These are phyloP conservation scores for Cercophora sp. DNA, from an alignment of 495 filamentous ascomycete species.

Conservation along the genomic window DNA sequence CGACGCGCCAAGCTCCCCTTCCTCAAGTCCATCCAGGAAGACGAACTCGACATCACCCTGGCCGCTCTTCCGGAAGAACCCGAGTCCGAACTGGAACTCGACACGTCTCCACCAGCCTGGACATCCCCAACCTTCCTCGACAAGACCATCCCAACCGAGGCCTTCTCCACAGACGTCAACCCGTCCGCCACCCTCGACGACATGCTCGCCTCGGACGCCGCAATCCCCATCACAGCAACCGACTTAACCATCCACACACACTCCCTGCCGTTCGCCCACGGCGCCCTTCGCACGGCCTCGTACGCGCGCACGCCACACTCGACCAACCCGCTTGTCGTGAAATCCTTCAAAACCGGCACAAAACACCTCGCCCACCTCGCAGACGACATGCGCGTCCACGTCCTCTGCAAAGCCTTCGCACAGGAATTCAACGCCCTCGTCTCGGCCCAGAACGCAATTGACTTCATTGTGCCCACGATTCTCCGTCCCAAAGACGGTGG, in stretches of 20 bases:
- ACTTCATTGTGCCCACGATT: slow-evolving; percentile 25
- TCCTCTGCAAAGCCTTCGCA: slow-evolving; percentile 37
- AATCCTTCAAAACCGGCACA: slow-evolving; percentile 23
- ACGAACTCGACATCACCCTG: slow-evolving; percentile 7
- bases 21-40: slow-evolving; percentile 17
- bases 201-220: slow-evolving; percentile 16
- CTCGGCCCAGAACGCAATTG: slow-evolving; percentile 17
- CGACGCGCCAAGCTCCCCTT: neutral
- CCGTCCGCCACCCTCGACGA: neutral
- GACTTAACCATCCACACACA: slow-evolving; percentile 27
- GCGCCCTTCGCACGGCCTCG: slow-evolving; percentile 24
- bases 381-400: slow-evolving; percentile 35
- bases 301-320: slow-evolving; percentile 29
- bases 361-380: slow-evolving; percentile 26
- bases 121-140: slow-evolving; percentile 27
- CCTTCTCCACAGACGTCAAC: slow-evolving; percentile 23
- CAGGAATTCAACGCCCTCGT: slow-evolving; percentile 37
- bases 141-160: slow-evolving; percentile 23
- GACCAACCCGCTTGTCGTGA: slow-evolving; percentile 28
- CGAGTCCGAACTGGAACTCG: slow-evolving; percentile 9
- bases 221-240: slow-evolving; percentile 22
- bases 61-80: slow-evolving; percentile 15
- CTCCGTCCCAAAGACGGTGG: neutral
- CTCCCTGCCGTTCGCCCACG: slow-evolving; percentile 30
- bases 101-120: slow-evolving; percentile 24